Evolutionary conservation across 257 asterid species (phyloP).

Genomic region (Solanum piurae): DNA sequence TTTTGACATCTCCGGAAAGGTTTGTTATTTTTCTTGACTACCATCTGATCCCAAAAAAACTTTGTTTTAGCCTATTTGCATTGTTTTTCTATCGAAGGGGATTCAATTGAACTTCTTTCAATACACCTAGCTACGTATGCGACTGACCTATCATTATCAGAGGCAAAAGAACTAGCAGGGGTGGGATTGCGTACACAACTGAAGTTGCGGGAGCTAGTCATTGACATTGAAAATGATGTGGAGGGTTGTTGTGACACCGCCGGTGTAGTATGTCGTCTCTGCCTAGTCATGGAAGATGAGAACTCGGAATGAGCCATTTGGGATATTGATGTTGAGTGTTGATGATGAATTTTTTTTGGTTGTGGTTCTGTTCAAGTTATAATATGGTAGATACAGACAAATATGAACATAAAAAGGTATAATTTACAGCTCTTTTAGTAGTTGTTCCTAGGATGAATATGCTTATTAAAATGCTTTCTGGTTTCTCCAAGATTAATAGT

Average conservation of each 20-base stretch:
- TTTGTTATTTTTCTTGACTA: no score
- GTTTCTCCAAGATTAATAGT: neutral
- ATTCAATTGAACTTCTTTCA: neutral
- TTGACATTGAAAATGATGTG: slow-evolving; percentile 37
- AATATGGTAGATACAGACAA: neutral
- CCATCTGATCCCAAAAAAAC: neutral
- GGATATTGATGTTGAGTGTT: neutral
- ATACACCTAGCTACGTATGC: no score
- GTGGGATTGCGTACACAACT: neutral
- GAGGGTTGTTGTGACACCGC: slow-evolving; percentile 19
- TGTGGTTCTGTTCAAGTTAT: neutral
- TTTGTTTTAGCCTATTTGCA: neutral
- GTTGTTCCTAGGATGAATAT: neutral
- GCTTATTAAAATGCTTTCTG: neutral
- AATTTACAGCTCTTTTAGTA: neutral
- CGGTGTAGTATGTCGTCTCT: slow-evolving; percentile 39
- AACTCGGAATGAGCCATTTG: neutral
- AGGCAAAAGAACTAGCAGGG: slow-evolving; percentile 52
- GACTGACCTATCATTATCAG: slow-evolving; percentile 38
- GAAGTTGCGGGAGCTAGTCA: slow-evolving; percentile 23
- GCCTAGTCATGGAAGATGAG: neutral
- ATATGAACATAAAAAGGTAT: neutral
- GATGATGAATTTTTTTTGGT: neutral
- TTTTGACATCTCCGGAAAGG: no score
- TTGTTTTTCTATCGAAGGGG: neutral